Evolutionary conservation across 148 eudicot species (phyloP), one percentile per base, ranked within the genome.

Genomic region (Rhododendron mucronatum): DNA sequence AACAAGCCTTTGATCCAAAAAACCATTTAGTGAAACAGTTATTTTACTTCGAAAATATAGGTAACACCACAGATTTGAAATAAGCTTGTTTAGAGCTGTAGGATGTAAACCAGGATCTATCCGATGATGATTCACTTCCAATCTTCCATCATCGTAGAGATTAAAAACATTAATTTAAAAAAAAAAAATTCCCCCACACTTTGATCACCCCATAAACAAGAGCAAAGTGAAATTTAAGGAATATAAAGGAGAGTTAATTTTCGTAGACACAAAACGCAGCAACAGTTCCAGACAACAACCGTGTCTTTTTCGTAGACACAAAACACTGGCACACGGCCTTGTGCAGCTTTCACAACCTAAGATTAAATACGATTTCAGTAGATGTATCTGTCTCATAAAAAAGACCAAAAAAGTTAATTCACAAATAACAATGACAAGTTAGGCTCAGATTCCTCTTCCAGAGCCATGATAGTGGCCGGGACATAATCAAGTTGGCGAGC

Each of bases 401-500:
- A 53, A 23, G 8, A 59, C 3, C 39, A 14, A 11, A 2, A 21
- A 39, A 16, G 5, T 2, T 21, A 16, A 81, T 33, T n/a, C 7
- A 73, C 61, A 74, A 11, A 57, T 7, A 86, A 12, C 45, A 75
- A 10, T 2, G 7, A 21, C 47, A 71, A 44, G 15, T 51, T 37
- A 5, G 10, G 28, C 9, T 26, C 3, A 41, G 21, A 48, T 91
- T 93, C 99, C 99, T 97, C 99, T 90, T 97, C 99, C 65, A 97
- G 90, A 90, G 98, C 99, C 91, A 89, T 89, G 87, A 97, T 97
- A 82, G 99, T 97, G 82, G 99, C 92, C 78, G 99, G 99, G 55
- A 95, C 99, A 84, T 97, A 97, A 82, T 97, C 98, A 76, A 97
- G 98, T 84, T 97, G 99, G 55, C 99, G 96, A 88, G 99, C 99